Evolutionary conservation across 768 basidiomycete species (phyloP), one percentile per base, ranked within the genome.

Genomic region (Tephrocybe sp.): DNA sequence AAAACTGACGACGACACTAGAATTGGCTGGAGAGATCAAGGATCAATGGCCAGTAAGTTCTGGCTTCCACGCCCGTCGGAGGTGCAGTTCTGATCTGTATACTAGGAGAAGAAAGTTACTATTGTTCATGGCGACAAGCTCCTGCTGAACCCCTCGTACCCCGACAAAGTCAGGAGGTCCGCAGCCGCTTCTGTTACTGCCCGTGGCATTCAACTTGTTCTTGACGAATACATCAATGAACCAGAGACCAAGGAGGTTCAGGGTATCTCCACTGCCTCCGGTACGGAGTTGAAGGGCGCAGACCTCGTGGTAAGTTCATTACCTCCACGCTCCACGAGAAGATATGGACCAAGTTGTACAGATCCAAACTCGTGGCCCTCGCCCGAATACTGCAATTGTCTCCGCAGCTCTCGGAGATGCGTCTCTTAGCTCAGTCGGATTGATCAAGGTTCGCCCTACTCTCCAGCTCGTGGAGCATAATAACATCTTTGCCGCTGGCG

Each of bases 401-500:
- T 45, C 57, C 24, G 54, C 64, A 20, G 73, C 79, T 4, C 70
- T 78, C 10, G 72, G 69, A 1, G 48, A 62, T 1, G 65, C 58
- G 32, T 62, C 65, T 15, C 75, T 88, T 7, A 72, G 56, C 23
- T 62, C 42, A 25, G 55, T 55, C 61, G 79, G 65, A 51, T 65
- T 60, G 24, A 76, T 89, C 48, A 78, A 76, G 51, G 74, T 89
- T 14, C 64, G 69, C 32, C 74, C 82, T 1, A 85, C 84, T 0
- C 69, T 89, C 21, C 85, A 86, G 58, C 63, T 89, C 2, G 60
- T 58, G 2, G 68, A 67, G 0, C 65, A 84, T 59, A 67, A 79
- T 1, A 73, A 75, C 53, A 78, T 90, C 12, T 88, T 85, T 52
- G 88, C 86, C 0, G 74, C 69, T 5, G 87, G 88, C 1, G 87